A percentile compares a stretch with the other conserved stretches of the same genome.
Conservation (phyloP, 805 yeast genomes). For the Starmerella stigmatis region DNA sequence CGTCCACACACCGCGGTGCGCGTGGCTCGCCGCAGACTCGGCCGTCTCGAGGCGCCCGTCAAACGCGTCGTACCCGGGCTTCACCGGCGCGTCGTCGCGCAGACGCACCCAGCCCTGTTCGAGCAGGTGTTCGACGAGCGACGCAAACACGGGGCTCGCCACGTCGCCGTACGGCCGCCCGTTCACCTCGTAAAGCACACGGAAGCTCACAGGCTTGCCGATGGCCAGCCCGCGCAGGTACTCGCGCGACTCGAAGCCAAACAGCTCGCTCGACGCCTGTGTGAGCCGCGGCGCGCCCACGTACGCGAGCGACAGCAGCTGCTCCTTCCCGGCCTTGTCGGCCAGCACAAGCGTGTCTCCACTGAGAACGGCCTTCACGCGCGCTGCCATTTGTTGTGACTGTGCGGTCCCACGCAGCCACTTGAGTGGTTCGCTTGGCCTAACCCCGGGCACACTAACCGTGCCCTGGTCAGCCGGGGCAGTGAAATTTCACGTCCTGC, state of each 20-base stretch:
- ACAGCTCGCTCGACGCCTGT: constrained; percentile 29
- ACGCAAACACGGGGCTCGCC: constrained; percentile 49
- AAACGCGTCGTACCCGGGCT: constrained; percentile 38
- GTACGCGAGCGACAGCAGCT: constrained; percentile 53
- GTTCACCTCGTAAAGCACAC: constrained; percentile 42
- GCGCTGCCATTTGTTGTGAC: constrained; percentile 34
- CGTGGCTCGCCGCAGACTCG: constrained; percentile 40
- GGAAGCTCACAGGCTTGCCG: constrained; percentile 53
- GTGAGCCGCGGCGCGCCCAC: constrained; percentile 47
- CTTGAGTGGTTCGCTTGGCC: background rate
- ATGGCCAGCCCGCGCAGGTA: constrained; percentile 48
- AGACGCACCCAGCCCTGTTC: constrained; percentile 53
- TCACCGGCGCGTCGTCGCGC: constrained; percentile 40
- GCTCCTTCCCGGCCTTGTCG: constrained; percentile 44
- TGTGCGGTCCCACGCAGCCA: background rate
- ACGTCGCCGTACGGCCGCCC: constrained; percentile 63
- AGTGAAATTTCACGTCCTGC: background rate
- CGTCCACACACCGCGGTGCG: constrained; percentile 50
- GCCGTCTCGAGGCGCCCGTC: constrained; percentile 28
- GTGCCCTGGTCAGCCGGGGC: too few relatives aligned
- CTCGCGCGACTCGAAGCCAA: constrained; percentile 52
- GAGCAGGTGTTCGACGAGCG: constrained; percentile 47
- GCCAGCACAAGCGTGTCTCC: constrained; percentile 59
- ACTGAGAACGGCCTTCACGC: constrained; percentile 58
- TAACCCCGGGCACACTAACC: background rate